Evolutionary conservation across 345 rosid species (phyloP).

Genomic region (Syzygium jambos): DNA sequence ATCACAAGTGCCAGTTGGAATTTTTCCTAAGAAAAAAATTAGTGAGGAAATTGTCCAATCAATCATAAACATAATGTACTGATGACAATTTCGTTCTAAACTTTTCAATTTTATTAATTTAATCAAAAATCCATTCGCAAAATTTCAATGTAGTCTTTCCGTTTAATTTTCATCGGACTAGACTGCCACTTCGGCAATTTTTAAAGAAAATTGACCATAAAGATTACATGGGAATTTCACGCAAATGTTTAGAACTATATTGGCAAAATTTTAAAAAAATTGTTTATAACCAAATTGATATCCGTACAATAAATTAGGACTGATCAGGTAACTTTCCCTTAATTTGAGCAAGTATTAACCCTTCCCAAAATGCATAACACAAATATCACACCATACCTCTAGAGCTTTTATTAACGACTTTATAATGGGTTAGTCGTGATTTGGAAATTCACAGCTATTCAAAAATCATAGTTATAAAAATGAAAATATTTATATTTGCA

Average conservation of each 20-base stretch:
- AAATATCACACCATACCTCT: background rate
- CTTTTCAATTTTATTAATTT: background rate
- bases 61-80: background rate
- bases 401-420: background rate
- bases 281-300: rapidly evolving
- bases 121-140: rapidly evolving
- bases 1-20: background rate
- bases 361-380: background rate
- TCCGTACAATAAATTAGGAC: rapidly evolving
- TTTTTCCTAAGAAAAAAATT: background rate
- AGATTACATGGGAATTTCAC: background rate
- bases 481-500: background rate
- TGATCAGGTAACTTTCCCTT: background rate
- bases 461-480: background rate
- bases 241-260: background rate
- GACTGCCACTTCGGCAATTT: rapidly evolving
- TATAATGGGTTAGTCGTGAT: rapidly evolving
- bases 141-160: rapidly evolving
- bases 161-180: rapidly evolving
- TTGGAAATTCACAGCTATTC: background rate
- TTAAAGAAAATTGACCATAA: background rate
- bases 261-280: background rate
- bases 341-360: background rate
- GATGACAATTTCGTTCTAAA: background rate
- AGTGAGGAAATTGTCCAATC: background rate